Percentiles rank a stretch among this genome's conserved stretches.
These are phyloP conservation scores for Candida vartiovaarae DNA, from an alignment of 805 yeast species.

Conservation along the genomic window DNA sequence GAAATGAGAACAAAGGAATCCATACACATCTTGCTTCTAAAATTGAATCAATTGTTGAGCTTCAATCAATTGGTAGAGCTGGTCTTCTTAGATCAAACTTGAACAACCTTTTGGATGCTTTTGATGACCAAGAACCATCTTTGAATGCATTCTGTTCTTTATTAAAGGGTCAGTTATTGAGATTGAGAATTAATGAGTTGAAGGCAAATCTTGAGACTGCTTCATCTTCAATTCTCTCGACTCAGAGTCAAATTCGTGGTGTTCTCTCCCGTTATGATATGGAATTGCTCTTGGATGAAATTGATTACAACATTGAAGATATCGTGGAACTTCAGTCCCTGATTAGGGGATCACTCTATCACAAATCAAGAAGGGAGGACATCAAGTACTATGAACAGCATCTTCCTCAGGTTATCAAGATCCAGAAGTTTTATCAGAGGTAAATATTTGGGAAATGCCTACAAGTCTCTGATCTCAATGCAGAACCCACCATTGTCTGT, in stretches of 20 bases:
- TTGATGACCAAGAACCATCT: conserved; percentile 23
- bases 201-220: conserved; percentile 1
- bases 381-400: conserved; percentile 47
- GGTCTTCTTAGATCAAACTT: conserved; percentile 20
- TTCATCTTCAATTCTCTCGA: conserved; percentile 23
- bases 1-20: conserved; percentile 7
- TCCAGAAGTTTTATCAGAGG: conserved; percentile 75
- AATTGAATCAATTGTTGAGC: conserved; percentile 21
- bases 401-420: conserved; percentile 51
- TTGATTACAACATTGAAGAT: conserved; percentile 35
- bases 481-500: conserved; percentile 74
- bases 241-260: conserved; percentile 63
- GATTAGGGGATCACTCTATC: conserved; percentile 39
- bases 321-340: conserved; percentile 47
- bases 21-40: conserved; percentile 1
- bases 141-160: conserved; percentile 30
- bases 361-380: conserved; percentile 30
- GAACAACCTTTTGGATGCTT: conserved; percentile 18
- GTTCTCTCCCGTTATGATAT: conserved; percentile 48
- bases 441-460: conserved; percentile 62
- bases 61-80: conserved; percentile 59
- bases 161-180: conserved; percentile 29
- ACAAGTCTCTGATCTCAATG: conserved; percentile 58
- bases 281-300: conserved; percentile 47
- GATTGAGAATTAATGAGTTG: conserved; percentile 20